Evolutionary conservation across 306 rosid genomes (phyloP).

Genomic region (Benincasa hispida): DNA sequence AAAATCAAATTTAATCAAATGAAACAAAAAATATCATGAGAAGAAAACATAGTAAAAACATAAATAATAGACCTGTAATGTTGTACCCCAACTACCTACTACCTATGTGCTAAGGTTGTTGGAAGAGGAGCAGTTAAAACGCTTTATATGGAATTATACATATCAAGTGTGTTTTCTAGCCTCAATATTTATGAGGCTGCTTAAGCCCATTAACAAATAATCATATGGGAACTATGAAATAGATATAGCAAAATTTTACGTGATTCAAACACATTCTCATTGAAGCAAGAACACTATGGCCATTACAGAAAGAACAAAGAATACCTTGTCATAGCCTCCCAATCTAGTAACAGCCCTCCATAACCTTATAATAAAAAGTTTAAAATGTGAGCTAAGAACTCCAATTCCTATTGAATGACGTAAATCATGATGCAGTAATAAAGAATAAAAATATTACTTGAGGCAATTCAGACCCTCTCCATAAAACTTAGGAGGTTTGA

Average conservation of each 20-base stretch:
- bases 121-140: neutral
- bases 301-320: neutral
- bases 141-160: neutral
- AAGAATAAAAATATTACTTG: constrained; percentile 44
- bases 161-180: neutral
- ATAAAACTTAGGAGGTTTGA: constrained; percentile 91
- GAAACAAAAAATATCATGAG: neutral
- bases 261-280: neutral
- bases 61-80: neutral
- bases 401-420: neutral
- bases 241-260: neutral
- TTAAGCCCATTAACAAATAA: neutral
- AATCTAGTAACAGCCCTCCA: constrained; percentile 88
- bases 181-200: neutral
- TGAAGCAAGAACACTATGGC: neutral
- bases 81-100: neutral
- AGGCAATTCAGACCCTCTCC: constrained; percentile 95
- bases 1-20: neutral
- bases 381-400: neutral
- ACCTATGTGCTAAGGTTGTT: neutral
- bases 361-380: constrained; percentile 44
- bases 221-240: neutral
- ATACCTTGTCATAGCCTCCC: constrained; percentile 99
- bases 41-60: neutral
- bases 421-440: neutral